Evolutionary conservation across 768 basidiomycete species (phyloP), one percentile per base, ranked within the genome.

Genomic region (Termitomyces bulborhizus): DNA sequence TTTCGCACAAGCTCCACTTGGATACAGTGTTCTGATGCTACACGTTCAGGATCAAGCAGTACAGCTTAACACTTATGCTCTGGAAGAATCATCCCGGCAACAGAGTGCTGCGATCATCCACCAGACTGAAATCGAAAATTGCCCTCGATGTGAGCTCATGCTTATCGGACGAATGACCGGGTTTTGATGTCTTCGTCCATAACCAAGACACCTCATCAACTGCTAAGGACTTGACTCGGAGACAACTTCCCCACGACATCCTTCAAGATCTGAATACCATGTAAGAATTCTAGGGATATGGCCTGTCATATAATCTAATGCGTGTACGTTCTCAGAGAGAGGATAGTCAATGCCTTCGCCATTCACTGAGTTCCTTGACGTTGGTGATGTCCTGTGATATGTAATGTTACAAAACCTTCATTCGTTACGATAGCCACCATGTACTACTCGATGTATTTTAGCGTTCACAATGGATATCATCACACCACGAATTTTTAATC

Each of bases 341-440:
- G 71, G 46, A 72, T 72, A 34, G 71, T 68, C 13, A 70, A 71
- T 54, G 68, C 59, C 11, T 72, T 71, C 53, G 60, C 65, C 37
- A 57, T 53, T 7, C 61, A 54, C 41, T 62, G 54, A 56, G 15
- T 37, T 16, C 15, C 12, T 16, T 37, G 36, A 50, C 6, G n/a
- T 29, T 1, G 26, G n/a, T 50, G 27, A 40, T 40, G n/a, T 26
- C 32, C n/a, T n/a, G 7, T 4, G 16, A 37, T 16, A 26, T 49
- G 15, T 39, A 27, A 26, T 27, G 26, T n/a, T 49, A 37, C 36
- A 37, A 16, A 24, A 16, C n/a, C 40, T 45, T 45, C n/a, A 31
- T 57, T 21, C 42, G 16, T 41, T 49, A 53, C 18, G 15, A 48
- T 54, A 46, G 18, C 24, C 37, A 11, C 15, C 36, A 26, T 53